Conservation (phyloP, 1,284 basidiomycete species). For the Stereum hirsutum region DNA sequence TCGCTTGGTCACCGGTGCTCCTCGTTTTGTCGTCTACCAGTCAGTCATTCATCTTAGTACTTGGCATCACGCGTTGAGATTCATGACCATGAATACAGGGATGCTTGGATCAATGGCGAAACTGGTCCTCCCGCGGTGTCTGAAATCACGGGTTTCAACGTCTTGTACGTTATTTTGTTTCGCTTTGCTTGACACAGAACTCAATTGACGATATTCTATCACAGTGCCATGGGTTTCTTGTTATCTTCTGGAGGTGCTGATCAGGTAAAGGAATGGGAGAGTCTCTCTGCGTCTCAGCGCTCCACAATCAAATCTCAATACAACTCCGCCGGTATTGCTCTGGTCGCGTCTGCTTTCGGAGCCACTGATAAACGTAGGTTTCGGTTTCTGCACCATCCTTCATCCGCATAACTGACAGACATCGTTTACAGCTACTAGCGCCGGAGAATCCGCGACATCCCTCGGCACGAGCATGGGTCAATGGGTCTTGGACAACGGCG, state of each 20-base stretch:
- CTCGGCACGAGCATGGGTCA: constrained; percentile 38
- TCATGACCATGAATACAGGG: too few species aligned
- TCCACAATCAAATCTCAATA: constrained; percentile 30
- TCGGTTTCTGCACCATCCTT: too few species aligned
- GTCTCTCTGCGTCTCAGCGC: constrained; percentile 24
- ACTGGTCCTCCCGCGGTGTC: constrained; percentile 27
- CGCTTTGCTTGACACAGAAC: too few species aligned
- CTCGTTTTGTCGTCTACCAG: too few species aligned
- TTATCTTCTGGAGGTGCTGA: constrained; percentile 31
- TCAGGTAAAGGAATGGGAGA: constrained; percentile 32
- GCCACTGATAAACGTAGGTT: constrained; percentile 40
- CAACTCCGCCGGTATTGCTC: constrained; percentile 33
- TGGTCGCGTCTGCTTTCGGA: constrained; percentile 41
- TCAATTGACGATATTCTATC: too few species aligned
- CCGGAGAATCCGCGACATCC: constrained; percentile 25
- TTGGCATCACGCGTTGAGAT: too few species aligned
- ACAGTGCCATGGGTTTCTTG: constrained; percentile 34
- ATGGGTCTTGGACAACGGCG: constrained; percentile 37
- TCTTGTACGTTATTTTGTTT: constrained; percentile 31
- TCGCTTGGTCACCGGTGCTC: too few species aligned
- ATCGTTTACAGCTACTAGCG: too few species aligned
- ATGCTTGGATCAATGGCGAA: constrained; percentile 26
- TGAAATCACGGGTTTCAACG: constrained; percentile 36
- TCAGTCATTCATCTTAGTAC: too few species aligned
- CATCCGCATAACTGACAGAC: too few species aligned